Evolutionary conservation across 129 eudicot species (phyloP).

Genomic region (Heracleum sosnowskyi): DNA sequence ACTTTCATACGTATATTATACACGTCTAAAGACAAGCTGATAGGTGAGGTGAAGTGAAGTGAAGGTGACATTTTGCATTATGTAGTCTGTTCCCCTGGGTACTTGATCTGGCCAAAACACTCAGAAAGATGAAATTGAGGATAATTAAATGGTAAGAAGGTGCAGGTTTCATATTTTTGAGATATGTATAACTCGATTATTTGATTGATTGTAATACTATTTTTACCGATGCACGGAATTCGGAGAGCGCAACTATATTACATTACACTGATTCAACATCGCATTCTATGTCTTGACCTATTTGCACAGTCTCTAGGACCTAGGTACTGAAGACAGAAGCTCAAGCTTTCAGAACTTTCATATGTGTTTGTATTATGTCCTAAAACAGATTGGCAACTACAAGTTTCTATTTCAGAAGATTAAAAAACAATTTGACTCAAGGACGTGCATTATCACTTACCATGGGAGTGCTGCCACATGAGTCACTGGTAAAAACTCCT

Average conservation of each 20-base stretch:
- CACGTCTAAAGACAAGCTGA: not conserved
- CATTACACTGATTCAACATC: not conserved
- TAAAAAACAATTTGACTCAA: not conserved
- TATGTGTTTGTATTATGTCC: not conserved
- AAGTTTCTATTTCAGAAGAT: not conserved
- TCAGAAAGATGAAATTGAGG: not conserved
- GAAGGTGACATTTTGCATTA: not conserved
- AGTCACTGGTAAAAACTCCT: conserved; percentile 79
- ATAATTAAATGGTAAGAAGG: not conserved
- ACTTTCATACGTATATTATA: not conserved
- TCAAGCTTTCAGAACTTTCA: not conserved
- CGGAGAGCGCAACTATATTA: not conserved
- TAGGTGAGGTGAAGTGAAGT: not conserved
- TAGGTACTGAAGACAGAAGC: not conserved
- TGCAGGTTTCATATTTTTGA: not conserved
- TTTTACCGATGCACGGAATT: not conserved
- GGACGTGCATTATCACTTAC: conserved; percentile 25
- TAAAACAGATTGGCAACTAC: not conserved
- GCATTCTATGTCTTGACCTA: not conserved
- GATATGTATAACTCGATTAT: not conserved
- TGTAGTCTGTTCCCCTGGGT: not conserved
- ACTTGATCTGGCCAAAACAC: not conserved
- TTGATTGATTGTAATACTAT: not conserved
- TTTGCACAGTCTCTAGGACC: not conserved
- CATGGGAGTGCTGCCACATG: conserved; percentile 77